Evolutionary conservation across 768 basidiomycete species (phyloP).

Genomic region (Lentinula raphanica): DNA sequence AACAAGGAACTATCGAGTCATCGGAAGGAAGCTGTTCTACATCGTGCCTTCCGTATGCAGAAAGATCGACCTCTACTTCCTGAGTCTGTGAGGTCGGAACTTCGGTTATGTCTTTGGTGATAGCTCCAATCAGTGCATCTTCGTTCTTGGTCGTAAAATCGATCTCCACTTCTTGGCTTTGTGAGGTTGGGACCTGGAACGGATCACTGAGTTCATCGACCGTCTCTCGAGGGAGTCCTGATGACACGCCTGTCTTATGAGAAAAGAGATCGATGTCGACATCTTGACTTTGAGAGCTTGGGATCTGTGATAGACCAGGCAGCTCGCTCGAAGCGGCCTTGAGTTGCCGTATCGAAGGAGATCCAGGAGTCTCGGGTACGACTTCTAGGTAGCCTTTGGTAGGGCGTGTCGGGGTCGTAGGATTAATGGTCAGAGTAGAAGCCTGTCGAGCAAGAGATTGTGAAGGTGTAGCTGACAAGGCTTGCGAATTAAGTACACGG

Average conservation of each 20-base stretch:
- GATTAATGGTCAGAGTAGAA: background rate
- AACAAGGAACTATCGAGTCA: background rate
- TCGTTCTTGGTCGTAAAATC: background rate
- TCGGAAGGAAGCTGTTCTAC: background rate
- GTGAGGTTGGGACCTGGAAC: slow-evolving; percentile 4
- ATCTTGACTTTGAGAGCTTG: slow-evolving; percentile 32
- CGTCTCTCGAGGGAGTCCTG: too few species aligned
- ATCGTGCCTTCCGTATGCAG: background rate
- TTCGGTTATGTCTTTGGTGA: background rate
- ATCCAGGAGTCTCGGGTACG: slow-evolving; percentile 1
- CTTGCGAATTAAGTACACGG: background rate
- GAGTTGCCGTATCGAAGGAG: background rate
- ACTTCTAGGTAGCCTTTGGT: background rate
- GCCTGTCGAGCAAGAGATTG: background rate
- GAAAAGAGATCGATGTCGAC: slow-evolving; percentile 10
- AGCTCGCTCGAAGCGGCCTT: background rate
- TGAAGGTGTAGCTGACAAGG: background rate
- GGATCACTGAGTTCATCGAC: background rate
- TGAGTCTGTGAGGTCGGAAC: slow-evolving; percentile 6
- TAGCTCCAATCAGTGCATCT: background rate
- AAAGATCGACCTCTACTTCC: slow-evolving; percentile 1
- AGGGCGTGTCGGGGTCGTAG: background rate
- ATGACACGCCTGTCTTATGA: background rate
- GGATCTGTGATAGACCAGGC: slow-evolving; percentile 15
- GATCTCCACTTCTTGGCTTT: background rate